Percentiles rank a stretch among this genome's conserved stretches.
These are phyloP conservation scores for Cladobotryum mycophilum DNA, from an alignment of 2,329 filamentous ascomycete genomes.

Conservation along the genomic window DNA sequence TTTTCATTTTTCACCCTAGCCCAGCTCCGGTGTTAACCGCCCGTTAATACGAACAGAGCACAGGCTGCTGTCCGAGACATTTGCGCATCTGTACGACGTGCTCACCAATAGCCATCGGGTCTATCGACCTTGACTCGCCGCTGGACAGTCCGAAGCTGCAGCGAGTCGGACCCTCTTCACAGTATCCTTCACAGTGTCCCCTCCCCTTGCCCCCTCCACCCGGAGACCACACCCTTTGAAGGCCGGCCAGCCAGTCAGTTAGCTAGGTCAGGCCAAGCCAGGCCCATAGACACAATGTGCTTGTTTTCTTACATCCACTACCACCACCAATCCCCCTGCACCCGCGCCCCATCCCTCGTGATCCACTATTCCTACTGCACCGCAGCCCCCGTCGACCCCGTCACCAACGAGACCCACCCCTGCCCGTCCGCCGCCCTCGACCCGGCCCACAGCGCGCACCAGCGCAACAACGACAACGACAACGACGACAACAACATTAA, in stretches of 20 bases:
- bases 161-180: background rate
- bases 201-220: background rate
- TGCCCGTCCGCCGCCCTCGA: conserved; percentile 24
- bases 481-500: too few relatives aligned
- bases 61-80: conserved; percentile 20
- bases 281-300: conserved; percentile 34
- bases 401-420: conserved; percentile 19
- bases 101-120: conserved; percentile 9
- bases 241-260: too few relatives aligned
- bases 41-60: background rate
- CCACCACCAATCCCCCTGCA: conserved; percentile 42
- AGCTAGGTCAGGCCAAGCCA: too few relatives aligned
- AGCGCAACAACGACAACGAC: too few relatives aligned
- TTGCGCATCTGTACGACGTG: conserved; percentile 5
- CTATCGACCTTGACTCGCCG: background rate
- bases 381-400: conserved; percentile 24
- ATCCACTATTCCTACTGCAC: conserved; percentile 40
- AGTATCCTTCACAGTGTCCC: background rate
- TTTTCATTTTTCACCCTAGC: background rate
- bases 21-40: background rate
- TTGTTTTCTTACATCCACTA: conserved; percentile 45
- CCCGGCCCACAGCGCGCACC: conserved; percentile 22
- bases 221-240: too few relatives aligned
- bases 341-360: conserved; percentile 33
- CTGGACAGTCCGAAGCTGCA: conserved; percentile 2